Evolutionary conservation across 2,329 filamentous ascomycete species (phyloP), one percentile per base, ranked within the genome.

Genomic region (Allantophomopsis cytisporea): DNA sequence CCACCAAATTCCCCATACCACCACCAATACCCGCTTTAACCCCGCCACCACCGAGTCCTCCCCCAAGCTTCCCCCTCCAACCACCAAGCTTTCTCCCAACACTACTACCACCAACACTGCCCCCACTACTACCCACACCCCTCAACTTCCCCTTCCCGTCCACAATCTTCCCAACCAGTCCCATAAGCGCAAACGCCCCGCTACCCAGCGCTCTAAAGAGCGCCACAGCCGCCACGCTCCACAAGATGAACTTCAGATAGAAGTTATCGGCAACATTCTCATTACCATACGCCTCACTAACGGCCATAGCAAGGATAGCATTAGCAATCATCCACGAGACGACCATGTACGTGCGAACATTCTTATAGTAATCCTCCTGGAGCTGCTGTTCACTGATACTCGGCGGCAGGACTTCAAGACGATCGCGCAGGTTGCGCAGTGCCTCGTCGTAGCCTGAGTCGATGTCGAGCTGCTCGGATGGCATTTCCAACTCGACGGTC

Each of bases 291-390:
- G 83, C 77, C 62, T 98, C 91, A 5, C 75, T 83, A 12, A 96
- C 80, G 2, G 82, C 76, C 91, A 98, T 98, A 55, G 85, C 89
- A 31, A 98, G 76, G 43, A 94, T 76, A 3, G 83, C 86, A 58
- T 98, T 98, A 51, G 79, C 76, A 30, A 93, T 72, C 73, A 98
- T 86, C 91, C 91, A 98, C 36, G 80, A 72, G 34, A 94, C 78
- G 11, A 98, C 91, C 80, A 98, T 93, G 76, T 98, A 98, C 1
- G 91, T 98, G 40, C 91, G 79, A 39, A 98, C 91, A 32, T 82
- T 85, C 59, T 88, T 85, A 71, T 98, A 98, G 71, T 98, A 98
- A 62, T 98, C 91, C 60, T 98, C 91, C 60, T 98, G 91, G 61
- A 87, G 64, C 62, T 96, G 91, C 1, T 74, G 68, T 51, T 95